Evolutionary conservation across 140 eudicot genomes (phyloP).

Genomic region (Senecio squalidus): DNA sequence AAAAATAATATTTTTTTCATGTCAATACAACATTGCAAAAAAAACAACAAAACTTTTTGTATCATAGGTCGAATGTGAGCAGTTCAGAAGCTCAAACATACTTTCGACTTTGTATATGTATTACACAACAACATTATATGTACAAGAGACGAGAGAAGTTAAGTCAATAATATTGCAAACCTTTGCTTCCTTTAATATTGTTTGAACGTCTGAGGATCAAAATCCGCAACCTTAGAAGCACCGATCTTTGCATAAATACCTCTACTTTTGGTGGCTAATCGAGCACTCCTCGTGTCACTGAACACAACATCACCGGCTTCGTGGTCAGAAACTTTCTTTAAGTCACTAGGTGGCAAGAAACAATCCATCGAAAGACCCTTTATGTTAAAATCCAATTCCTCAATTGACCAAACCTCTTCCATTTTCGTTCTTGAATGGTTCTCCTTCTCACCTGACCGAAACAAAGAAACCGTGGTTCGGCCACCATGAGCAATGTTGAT

Average conservation of each 20-base stretch:
- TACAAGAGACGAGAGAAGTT: slow-evolving; percentile 10
- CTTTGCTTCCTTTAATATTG: slow-evolving; percentile 14
- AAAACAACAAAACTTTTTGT: background rate
- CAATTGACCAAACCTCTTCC: slow-evolving; percentile 91
- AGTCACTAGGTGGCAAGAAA: slow-evolving; percentile 83
- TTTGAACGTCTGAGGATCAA: slow-evolving; percentile 24
- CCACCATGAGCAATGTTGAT: slow-evolving; percentile 80
- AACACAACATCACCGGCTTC: slow-evolving; percentile 32
- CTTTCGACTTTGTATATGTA: slow-evolving; percentile 1
- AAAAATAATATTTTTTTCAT: background rate
- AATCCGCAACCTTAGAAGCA: slow-evolving; percentile 36
- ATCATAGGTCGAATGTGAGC: background rate
- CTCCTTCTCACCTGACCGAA: slow-evolving; percentile 66
- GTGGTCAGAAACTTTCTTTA: slow-evolving; percentile 33
- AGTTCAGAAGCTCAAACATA: slow-evolving; percentile 2
- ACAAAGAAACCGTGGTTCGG: slow-evolving; percentile 49
- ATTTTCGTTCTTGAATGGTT: slow-evolving; percentile 65
- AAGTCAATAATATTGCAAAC: slow-evolving; percentile 9
- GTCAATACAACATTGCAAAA: background rate
- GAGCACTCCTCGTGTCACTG: slow-evolving; percentile 5
- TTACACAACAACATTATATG: slow-evolving; percentile 6
- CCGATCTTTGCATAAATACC: slow-evolving; percentile 25
- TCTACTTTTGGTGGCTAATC: slow-evolving; percentile 21
- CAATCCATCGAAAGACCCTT: slow-evolving; percentile 74
- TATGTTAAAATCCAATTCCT: slow-evolving; percentile 82